phyloP scores from a whole-genome alignment of 768 basidiomycete species.

The Boletus rubroflammeus region DNA sequence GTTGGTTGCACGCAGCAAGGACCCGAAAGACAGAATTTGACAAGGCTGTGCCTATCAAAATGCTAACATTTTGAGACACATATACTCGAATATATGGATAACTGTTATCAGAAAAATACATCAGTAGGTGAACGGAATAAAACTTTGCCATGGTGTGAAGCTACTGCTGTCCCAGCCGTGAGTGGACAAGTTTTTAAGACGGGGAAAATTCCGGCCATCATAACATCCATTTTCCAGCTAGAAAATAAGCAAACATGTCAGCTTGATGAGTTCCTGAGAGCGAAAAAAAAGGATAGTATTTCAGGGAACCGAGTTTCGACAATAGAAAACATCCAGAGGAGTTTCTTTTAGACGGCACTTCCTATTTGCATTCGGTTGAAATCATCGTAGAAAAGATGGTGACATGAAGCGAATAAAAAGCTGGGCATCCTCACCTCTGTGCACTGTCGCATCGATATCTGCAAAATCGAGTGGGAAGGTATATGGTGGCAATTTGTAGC shows the following conservation, averaged over 20 bases:
- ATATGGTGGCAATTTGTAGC: constrained; percentile 19
- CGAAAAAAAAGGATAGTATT: neutral
- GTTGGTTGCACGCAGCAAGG: neutral
- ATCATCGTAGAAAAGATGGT: constrained; percentile 20
- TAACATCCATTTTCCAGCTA: neutral
- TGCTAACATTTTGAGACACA: constrained; percentile 16
- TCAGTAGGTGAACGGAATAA: neutral
- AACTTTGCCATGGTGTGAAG: neutral
- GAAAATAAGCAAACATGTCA: constrained; percentile 4
- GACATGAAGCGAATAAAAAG: neutral
- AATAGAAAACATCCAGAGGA: constrained; percentile 23
- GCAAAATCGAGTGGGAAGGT: neutral
- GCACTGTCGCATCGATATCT: neutral
- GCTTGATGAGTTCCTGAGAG: neutral
- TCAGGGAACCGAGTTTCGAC: constrained; percentile 37
- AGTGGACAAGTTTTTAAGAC: too few species aligned
- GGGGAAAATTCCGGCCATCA: neutral
- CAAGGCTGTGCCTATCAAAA: constrained; percentile 9
- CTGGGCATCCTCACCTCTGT: constrained; percentile 17
- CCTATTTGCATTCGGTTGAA: constrained; percentile 36
- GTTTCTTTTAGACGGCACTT: constrained; percentile 35
- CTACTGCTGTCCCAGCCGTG: neutral
- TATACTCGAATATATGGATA: constrained; percentile 10
- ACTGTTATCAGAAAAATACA: constrained; percentile 10
- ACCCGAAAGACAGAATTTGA: neutral